Conservation (phyloP, 306 rosid species). For the Quercus bicolor region DNA sequence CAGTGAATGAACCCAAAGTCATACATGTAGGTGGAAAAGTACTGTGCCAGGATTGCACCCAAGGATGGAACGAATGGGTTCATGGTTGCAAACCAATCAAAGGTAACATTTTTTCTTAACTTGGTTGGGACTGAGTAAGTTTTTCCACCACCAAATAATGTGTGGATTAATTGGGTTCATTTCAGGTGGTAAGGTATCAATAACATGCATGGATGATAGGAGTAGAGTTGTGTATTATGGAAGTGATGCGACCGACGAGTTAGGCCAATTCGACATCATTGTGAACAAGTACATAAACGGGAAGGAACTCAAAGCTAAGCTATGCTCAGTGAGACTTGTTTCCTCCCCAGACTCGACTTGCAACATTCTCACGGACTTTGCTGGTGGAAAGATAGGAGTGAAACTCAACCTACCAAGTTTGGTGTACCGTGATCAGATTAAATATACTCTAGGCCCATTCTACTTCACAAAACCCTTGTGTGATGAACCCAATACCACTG, state of each 20-base stretch:
- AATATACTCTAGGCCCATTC: constrained; percentile 44
- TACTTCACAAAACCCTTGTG: constrained; percentile 72
- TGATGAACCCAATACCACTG: constrained; percentile 44
- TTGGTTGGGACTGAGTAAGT: too few relatives aligned
- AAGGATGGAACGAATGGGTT: constrained; percentile 72
- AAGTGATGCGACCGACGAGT: constrained; percentile 67
- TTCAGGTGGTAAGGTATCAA: constrained; percentile 60
- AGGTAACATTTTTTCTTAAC: constrained; percentile 28
- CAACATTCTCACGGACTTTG: constrained; percentile 62
- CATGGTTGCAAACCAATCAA: constrained; percentile 54
- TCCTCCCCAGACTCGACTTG: constrained; percentile 72
- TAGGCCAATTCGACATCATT: constrained; percentile 50
- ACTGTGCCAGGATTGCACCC: constrained; percentile 79
- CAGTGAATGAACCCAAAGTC: constrained; percentile 17
- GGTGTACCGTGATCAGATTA: constrained; percentile 43
- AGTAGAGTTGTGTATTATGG: constrained; percentile 50
- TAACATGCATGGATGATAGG: constrained; percentile 72
- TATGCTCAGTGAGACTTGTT: constrained; percentile 59
- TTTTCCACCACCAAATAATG: too few relatives aligned
- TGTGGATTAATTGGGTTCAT: background rate
- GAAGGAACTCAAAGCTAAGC: constrained; percentile 42
- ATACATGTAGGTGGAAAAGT: constrained; percentile 67
- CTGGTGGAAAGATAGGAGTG: constrained; percentile 55
- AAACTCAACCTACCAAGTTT: constrained; percentile 41
- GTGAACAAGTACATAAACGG: constrained; percentile 33